Percentiles rank a stretch among this genome's conserved stretches.
Evolutionary conservation across 129 eudicot species (phyloP).

Genomic region (Mikania micrantha): DNA sequence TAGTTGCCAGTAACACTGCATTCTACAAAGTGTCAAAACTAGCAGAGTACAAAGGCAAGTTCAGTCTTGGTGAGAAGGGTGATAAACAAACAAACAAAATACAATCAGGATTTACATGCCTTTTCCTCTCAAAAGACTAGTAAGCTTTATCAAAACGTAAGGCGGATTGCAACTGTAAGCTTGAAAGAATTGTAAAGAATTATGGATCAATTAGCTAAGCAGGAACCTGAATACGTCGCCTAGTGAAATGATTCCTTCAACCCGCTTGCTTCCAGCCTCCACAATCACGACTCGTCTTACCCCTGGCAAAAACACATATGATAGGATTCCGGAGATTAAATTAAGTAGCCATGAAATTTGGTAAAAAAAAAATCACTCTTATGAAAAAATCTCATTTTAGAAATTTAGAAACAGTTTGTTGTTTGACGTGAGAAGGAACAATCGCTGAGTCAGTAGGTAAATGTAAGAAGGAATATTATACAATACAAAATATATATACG

Average conservation of each 20-base stretch:
- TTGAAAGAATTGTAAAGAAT: constrained; percentile 35
- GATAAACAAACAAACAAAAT: constrained; percentile 13
- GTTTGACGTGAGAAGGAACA: too few relatives aligned
- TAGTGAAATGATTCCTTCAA: constrained; percentile 67
- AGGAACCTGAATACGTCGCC: constrained; percentile 65
- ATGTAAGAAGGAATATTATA: background rate
- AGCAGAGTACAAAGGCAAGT: constrained; percentile 26
- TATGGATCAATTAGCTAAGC: constrained; percentile 44
- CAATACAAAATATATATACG: background rate
- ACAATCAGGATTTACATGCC: constrained; percentile 29
- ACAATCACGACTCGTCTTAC: constrained; percentile 70
- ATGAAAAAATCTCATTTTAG: background rate
- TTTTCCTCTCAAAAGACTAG: constrained; percentile 13
- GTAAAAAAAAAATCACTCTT: too few relatives aligned
- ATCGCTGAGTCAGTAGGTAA: too few relatives aligned
- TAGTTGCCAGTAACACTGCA: constrained; percentile 29
- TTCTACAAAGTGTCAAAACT: constrained; percentile 29
- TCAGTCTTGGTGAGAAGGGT: constrained; percentile 5
- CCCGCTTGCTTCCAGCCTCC: constrained; percentile 91
- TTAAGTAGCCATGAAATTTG: background rate
- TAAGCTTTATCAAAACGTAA: constrained; percentile 18
- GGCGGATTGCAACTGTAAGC: constrained; percentile 26
- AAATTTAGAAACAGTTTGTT: background rate
- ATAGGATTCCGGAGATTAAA: background rate
- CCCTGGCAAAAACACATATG: constrained; percentile 28